phyloP scores from a whole-genome alignment of 2,329 filamentous ascomycete genomes.

The Aspergillus sp. region DNA sequence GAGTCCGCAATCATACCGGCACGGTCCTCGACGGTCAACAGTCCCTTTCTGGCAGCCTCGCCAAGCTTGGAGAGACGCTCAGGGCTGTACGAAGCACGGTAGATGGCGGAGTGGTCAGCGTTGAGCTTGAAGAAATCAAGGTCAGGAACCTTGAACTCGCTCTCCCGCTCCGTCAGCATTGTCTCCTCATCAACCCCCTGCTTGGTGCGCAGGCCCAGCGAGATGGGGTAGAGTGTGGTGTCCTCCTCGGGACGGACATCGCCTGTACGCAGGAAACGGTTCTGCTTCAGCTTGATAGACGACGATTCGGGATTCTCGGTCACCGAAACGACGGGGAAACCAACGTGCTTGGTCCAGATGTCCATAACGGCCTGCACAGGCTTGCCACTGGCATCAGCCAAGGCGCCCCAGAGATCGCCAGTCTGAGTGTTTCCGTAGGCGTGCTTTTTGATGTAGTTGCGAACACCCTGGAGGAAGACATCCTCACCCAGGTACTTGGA shows the following conservation, averaged over 20 bases:
- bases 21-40: constrained; percentile 80
- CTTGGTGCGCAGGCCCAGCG: constrained; percentile 77
- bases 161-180: constrained; percentile 66
- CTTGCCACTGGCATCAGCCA: constrained; percentile 84
- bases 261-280: constrained; percentile 85
- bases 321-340: constrained; percentile 84
- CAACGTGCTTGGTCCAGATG: constrained; percentile 95
- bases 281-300: constrained; percentile 83
- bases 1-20: constrained; percentile 94
- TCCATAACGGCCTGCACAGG: constrained; percentile 85
- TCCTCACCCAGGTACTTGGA: constrained; percentile 93
- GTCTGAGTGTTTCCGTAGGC: constrained; percentile 95
- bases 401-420: constrained; percentile 79
- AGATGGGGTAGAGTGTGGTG: constrained; percentile 77
- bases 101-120: constrained; percentile 87
- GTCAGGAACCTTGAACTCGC: constrained; percentile 67
- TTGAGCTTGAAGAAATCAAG: constrained; percentile 95
- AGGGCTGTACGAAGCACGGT: constrained; percentile 80
- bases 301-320: constrained; percentile 64
- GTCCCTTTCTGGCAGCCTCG: constrained; percentile 70
- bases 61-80: constrained; percentile 82
- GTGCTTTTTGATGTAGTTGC: constrained; percentile 88
- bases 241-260: constrained; percentile 94
- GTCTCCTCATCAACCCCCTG: constrained; percentile 73
- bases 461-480: constrained; percentile 83